Base-by-base conservation (phyloP, 371 early-diverging fungal species). In the Mucor saturninus region DNA sequence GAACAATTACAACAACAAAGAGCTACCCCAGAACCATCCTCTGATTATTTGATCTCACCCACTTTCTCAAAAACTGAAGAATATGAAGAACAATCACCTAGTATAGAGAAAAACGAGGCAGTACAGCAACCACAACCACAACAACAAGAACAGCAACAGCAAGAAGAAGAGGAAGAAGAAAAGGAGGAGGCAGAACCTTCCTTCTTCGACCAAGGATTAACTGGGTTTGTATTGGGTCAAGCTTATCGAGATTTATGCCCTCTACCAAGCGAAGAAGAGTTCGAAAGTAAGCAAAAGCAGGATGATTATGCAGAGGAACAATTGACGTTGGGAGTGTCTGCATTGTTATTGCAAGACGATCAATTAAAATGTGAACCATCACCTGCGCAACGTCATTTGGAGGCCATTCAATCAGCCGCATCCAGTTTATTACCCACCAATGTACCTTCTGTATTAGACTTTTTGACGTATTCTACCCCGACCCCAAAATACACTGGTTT, bases 201-300 rank as follows among this genome's bases (percentile, higher is more conserved):
- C 21, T 21, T 21, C 21, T 64, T 57, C 30, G 53, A 64, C 5
- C 64, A 57, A 53, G 64, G 64, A 13, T 48, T 78, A 21, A 71
- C 71, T 35, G 63, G 62, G 6, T 78, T 78, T 68, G 79, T 78
- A 4, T 53, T 78, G 5, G 79, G 79, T 21, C 72, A 75, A 37
- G 75, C 79, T 4, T 63, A 75, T 31, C 38, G 46, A 26, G 71
- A 75, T 10, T 65, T 75, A 6, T 66, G 68, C 26, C 62, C 71
- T 1, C 53, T 72, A 5, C 58, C 57, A 1, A 28, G 45, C 26
- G 62, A 62, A 32, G 48, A 50, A 29, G 40, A 52, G 28, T 51
- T 42, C 55, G 21, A 54, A 10, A 6, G 39, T 26, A 29, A 59
- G 9, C 45, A 65, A 38, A 51, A 67, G 10, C 63, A 57, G 1